phyloP scores from a whole-genome alignment of 1,284 basidiomycete species.

The Sanghuangporus sanghuang region DNA sequence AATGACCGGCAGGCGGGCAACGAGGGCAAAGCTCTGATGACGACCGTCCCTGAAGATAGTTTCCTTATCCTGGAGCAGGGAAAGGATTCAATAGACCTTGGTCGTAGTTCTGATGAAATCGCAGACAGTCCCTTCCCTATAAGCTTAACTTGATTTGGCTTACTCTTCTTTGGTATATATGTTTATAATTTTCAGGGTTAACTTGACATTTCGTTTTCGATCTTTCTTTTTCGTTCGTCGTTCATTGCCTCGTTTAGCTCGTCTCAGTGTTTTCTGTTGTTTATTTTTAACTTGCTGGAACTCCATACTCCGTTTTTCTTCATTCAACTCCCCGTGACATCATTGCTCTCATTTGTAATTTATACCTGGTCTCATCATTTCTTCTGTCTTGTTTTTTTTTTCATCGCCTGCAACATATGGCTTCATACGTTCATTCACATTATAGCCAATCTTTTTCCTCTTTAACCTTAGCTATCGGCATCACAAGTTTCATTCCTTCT shows the following conservation, averaged over 20 bases:
- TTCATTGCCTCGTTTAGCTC: constrained; percentile 20
- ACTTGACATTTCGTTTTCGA: constrained; percentile 4
- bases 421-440: constrained; percentile 3
- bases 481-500: neutral
- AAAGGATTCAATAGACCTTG: constrained; percentile 59
- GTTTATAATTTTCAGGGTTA: neutral
- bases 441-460: neutral
- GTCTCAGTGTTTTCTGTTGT: constrained; percentile 21
- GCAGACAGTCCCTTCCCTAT: neutral
- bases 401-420: neutral
- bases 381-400: neutral
- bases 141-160: neutral
- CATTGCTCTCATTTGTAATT: neutral
- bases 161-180: neutral
- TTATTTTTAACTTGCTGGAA: constrained; percentile 16
- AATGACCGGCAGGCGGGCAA: constrained; percentile 14
- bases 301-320: neutral
- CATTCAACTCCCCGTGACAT: neutral
- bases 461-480: neutral
- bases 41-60: constrained; percentile 35
- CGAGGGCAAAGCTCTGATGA: constrained; percentile 11
- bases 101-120: constrained; percentile 31
- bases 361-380: neutral
- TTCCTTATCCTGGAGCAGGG: constrained; percentile 58
- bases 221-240: constrained; percentile 19